phyloP scores from a whole-genome alignment of 2,329 filamentous ascomycete species.

The Hypoxylon rubiginosum region DNA sequence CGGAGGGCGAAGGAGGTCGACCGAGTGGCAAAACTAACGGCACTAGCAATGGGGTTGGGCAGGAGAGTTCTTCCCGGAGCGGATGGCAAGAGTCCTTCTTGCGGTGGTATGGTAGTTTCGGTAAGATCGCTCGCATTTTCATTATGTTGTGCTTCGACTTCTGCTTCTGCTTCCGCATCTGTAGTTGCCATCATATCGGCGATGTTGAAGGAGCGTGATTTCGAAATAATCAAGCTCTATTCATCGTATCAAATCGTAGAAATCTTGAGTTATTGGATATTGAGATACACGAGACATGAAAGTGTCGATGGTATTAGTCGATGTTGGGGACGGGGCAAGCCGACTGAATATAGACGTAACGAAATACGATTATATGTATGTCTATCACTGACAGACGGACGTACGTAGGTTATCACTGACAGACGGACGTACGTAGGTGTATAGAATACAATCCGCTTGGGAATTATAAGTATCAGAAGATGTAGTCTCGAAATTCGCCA shows the following conservation, averaged over 20 bases:
- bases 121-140: slow-evolving; percentile 27
- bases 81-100: slow-evolving; percentile 25
- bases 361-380: neutral
- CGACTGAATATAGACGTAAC: neutral
- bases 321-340: neutral
- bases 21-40: slow-evolving; percentile 71
- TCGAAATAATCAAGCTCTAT: slow-evolving; percentile 14
- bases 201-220: neutral
- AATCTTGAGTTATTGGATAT: neutral
- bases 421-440: no score
- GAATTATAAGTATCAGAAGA: no score
- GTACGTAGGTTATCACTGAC: neutral
- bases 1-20: slow-evolving; percentile 71
- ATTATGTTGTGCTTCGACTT: slow-evolving; percentile 4
- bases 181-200: slow-evolving; percentile 21
- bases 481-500: slow-evolving; percentile 17
- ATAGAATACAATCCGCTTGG: slow-evolving; percentile 5
- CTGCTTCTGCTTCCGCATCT: slow-evolving; percentile 17
- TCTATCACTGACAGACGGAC: neutral
- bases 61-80: slow-evolving; percentile 64
- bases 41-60: slow-evolving; percentile 68
- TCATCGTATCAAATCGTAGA: slow-evolving; percentile 6
- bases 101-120: slow-evolving; percentile 16
- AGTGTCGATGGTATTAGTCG: neutral
- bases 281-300: neutral